These are phyloP conservation scores for Papilionanthe hybrid DNA, from an alignment of 116 monocot genomes.

Conservation along the genomic window DNA sequence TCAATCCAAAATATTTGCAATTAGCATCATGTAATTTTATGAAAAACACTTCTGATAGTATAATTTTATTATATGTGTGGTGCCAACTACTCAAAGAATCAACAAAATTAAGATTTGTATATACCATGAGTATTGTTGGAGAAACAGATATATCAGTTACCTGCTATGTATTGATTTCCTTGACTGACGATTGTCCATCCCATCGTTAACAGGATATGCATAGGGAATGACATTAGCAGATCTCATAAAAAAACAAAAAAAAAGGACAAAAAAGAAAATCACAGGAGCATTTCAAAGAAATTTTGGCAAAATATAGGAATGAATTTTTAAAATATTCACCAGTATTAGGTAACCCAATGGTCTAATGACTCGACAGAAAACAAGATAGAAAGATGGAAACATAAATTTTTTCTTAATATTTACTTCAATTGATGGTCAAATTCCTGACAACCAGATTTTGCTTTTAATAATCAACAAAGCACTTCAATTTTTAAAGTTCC, in stretches of 20 bases:
- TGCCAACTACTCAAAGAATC: neutral
- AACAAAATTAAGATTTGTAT: neutral
- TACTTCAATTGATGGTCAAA: neutral
- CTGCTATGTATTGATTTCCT: conserved; percentile 74
- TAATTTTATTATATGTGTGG: neutral
- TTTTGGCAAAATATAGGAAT: neutral
- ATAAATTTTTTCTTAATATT: neutral
- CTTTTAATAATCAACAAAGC: neutral
- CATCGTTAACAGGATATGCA: conserved; percentile 14
- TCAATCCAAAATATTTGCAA: neutral
- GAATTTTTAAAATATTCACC: neutral
- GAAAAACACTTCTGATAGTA: too few relatives aligned
- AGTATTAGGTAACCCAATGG: neutral
- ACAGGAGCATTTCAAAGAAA: neutral
- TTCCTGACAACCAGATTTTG: neutral
- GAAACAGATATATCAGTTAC: conserved; percentile 20
- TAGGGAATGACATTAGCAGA: conserved; percentile 13
- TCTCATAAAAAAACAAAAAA: neutral
- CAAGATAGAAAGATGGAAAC: neutral
- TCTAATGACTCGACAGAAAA: neutral
- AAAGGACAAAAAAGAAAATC: neutral
- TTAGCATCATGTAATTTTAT: conserved; percentile 6
- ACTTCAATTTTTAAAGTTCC: too few relatives aligned
- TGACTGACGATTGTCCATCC: conserved; percentile 45
- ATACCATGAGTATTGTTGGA: neutral